Evolutionary conservation across 176 grass and related monocot genomes (phyloP).

Genomic region (Zea luxurians): DNA sequence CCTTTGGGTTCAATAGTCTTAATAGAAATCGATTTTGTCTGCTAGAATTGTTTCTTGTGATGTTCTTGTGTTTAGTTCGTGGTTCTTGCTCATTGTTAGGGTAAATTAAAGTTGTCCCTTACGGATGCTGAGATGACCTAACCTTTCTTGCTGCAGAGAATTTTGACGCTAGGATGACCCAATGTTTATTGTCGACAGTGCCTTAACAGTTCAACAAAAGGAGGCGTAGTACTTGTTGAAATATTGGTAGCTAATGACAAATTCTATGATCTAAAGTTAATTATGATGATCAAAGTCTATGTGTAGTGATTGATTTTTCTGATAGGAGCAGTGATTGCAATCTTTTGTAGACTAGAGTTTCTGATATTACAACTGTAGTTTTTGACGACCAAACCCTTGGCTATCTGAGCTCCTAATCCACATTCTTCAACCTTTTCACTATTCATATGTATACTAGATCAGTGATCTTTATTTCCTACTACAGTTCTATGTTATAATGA

Average conservation of each 20-base stretch:
- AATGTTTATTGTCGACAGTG: background rate
- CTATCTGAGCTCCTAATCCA: too few relatives aligned
- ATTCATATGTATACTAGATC: too few relatives aligned
- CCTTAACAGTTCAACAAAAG: too few relatives aligned
- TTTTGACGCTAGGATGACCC: constrained; percentile 67
- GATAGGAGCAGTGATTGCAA: too few relatives aligned
- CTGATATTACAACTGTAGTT: too few relatives aligned
- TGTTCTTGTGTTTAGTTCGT: background rate
- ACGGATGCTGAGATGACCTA: constrained; percentile 17
- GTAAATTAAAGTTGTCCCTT: background rate
- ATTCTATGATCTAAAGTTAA: background rate
- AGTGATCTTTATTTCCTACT: too few relatives aligned
- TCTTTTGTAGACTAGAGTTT: too few relatives aligned
- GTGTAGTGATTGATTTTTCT: background rate
- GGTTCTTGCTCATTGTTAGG: constrained; percentile 5
- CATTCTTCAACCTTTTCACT: too few relatives aligned
- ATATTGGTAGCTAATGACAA: background rate
- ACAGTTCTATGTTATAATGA: too few relatives aligned
- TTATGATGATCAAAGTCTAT: constrained; percentile 10
- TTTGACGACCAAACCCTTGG: too few relatives aligned
- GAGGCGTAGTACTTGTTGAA: constrained; percentile 1
- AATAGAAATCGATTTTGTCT: background rate
- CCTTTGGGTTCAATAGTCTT: background rate
- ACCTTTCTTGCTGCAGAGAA: constrained; percentile 54
- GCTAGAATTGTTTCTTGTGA: background rate